Evolutionary conservation across 2,329 filamentous ascomycete species (phyloP).

Genomic region (Cladophialophora bantiana): DNA sequence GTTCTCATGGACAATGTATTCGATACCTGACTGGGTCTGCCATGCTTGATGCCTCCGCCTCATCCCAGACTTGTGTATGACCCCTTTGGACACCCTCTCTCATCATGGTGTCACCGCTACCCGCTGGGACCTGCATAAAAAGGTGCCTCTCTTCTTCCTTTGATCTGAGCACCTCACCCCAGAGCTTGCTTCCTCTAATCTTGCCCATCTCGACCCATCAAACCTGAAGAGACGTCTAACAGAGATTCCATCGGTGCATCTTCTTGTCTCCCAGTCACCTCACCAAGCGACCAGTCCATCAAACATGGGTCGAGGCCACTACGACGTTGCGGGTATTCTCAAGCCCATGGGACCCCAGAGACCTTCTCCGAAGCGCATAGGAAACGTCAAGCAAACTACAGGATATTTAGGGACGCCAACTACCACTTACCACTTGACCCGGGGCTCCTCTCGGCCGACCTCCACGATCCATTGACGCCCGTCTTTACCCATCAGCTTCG

Average conservation of each 20-base stretch:
- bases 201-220: background rate
- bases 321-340: conserved; percentile 40
- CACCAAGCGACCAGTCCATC: conserved; percentile 16
- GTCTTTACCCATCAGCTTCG: background rate
- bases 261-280: background rate
- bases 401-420: conserved; percentile 1
- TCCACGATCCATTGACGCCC: conserved; percentile 10
- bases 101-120: conserved; percentile 18
- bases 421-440: background rate
- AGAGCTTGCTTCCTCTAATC: background rate
- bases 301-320: conserved; percentile 40
- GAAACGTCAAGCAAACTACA: conserved; percentile 3
- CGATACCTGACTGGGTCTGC: conserved; percentile 20
- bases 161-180: conserved; percentile 2
- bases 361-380: conserved; percentile 30
- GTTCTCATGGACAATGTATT: conserved; percentile 4
- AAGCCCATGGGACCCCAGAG: conserved; percentile 39
- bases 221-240: background rate
- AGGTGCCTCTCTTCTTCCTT: conserved; percentile 4
- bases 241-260: background rate
- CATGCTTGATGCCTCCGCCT: conserved; percentile 14
- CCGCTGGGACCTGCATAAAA: conserved; percentile 29
- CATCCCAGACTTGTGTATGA: conserved; percentile 10
- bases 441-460: background rate
- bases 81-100: background rate